Evolutionary conservation across 352 stramenopile species (phyloP).

Genomic region (Globisporangium echinulatum): DNA sequence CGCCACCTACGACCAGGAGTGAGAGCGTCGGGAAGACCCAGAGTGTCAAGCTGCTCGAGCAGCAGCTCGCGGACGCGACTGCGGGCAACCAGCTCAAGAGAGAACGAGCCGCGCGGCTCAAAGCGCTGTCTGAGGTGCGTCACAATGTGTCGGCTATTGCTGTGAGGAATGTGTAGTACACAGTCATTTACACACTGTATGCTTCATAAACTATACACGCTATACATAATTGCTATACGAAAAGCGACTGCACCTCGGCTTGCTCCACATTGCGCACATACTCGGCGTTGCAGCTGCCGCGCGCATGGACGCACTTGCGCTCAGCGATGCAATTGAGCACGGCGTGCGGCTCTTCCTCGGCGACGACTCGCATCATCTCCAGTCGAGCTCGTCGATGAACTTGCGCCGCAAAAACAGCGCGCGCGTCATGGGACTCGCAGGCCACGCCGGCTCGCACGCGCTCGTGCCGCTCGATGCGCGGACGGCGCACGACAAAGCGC

Average conservation of each 20-base stretch:
- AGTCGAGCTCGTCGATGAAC: conserved; percentile 33
- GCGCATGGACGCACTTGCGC: conserved; percentile 50
- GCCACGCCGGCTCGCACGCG: conserved; percentile 19
- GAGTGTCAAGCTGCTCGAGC: conserved; percentile 65
- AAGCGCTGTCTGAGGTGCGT: conserved; percentile 49
- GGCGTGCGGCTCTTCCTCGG: conserved; percentile 65
- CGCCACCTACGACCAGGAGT: not conserved
- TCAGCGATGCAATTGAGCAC: conserved; percentile 70
- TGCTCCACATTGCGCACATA: conserved; percentile 74
- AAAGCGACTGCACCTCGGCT: conserved; percentile 62
- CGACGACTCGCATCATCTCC: conserved; percentile 50
- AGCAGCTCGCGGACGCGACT: conserved; percentile 44
- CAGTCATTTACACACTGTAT: not conserved
- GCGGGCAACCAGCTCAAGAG: conserved; percentile 62
- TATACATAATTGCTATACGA: too few relatives aligned
- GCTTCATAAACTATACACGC: too few relatives aligned
- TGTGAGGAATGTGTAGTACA: not conserved
- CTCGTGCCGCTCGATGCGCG: conserved; percentile 31
- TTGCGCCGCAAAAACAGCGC: conserved; percentile 74
- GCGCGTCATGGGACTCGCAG: conserved; percentile 32
- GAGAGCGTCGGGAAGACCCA: conserved; percentile 22
- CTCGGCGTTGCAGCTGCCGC: conserved; percentile 38
- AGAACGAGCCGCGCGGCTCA: conserved; percentile 47
- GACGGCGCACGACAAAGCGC: conserved; percentile 50
- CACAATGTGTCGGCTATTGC: too few relatives aligned